Evolutionary conservation across 257 asterid genomes (phyloP).

Genomic region (Fraxinus americana): DNA sequence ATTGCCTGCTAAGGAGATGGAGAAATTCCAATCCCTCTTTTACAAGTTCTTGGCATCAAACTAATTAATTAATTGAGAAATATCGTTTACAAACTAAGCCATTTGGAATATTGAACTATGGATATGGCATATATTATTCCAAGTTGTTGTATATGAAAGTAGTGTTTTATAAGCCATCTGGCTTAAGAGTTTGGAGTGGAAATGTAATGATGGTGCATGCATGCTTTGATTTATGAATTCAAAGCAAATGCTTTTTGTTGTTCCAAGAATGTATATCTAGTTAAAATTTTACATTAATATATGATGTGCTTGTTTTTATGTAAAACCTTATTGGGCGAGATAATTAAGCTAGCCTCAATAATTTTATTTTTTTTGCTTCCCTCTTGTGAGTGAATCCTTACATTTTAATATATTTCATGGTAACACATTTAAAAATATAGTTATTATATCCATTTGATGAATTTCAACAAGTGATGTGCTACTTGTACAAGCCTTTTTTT

Average conservation of each 20-base stretch:
- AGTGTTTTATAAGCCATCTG: background rate
- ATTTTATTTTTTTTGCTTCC: background rate
- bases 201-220: background rate
- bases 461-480: background rate
- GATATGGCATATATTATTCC: background rate
- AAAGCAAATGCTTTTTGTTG: background rate
- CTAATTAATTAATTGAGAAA: background rate
- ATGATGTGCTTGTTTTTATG: background rate
- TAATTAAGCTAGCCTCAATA: background rate
- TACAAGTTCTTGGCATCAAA: constrained; percentile 28
- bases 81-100: background rate
- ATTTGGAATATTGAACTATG: background rate
- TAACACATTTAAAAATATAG: background rate
- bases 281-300: background rate
- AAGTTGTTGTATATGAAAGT: background rate
- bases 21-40: constrained; percentile 52
- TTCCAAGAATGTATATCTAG: background rate
- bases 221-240: too few relatives aligned
- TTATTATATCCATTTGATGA: background rate
- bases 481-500: too few relatives aligned
- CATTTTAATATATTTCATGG: too few relatives aligned
- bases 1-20: constrained; percentile 72
- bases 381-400: too few relatives aligned
- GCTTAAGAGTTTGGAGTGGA: too few relatives aligned
- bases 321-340: background rate